Evolutionary conservation across 208 protist species (phyloP).

Genomic region (Strigomonas oncopelti): DNA sequence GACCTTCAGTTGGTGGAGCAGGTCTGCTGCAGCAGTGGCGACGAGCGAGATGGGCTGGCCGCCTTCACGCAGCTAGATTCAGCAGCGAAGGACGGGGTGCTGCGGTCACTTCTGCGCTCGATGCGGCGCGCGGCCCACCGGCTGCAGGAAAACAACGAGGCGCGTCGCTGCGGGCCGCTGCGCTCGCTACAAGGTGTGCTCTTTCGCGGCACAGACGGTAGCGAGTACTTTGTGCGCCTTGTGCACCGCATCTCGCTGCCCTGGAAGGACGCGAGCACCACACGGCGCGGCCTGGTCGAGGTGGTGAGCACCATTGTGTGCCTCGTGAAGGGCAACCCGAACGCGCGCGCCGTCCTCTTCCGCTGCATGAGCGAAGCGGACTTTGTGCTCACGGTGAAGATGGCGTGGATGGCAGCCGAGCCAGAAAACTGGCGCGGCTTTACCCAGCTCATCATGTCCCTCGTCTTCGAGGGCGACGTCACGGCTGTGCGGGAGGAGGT

Average conservation of each 20-base stretch:
- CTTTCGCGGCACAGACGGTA: slow-evolving; percentile 13
- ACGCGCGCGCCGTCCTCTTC: slow-evolving; percentile 23
- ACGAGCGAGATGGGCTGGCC: background rate
- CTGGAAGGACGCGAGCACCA: slow-evolving; percentile 21
- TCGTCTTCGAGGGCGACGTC: slow-evolving; percentile 32
- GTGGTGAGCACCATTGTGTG: slow-evolving; percentile 16
- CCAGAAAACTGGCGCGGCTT: slow-evolving; percentile 23
- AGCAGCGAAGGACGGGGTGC: background rate
- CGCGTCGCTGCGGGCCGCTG: background rate
- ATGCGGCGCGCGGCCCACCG: background rate
- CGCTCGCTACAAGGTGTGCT: slow-evolving; percentile 46
- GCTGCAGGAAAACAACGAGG: slow-evolving; percentile 2
- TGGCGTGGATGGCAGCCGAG: slow-evolving; percentile 41
- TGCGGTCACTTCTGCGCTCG: background rate
- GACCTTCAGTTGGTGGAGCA: background rate
- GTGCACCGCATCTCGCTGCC: slow-evolving; percentile 35
- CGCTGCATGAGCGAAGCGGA: slow-evolving; percentile 21
- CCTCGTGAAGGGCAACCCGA: slow-evolving; percentile 23
- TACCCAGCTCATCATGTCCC: slow-evolving; percentile 21
- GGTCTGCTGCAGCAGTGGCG: background rate
- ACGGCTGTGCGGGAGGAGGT: slow-evolving; percentile 10
- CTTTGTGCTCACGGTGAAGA: slow-evolving; percentile 41
- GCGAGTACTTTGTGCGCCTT: slow-evolving; percentile 35
- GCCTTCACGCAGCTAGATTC: background rate
- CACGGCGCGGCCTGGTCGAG: background rate